Evolutionary conservation across 345 rosid species (phyloP), one percentile per base, ranked within the genome.

Genomic region (Combretum micranthum): DNA sequence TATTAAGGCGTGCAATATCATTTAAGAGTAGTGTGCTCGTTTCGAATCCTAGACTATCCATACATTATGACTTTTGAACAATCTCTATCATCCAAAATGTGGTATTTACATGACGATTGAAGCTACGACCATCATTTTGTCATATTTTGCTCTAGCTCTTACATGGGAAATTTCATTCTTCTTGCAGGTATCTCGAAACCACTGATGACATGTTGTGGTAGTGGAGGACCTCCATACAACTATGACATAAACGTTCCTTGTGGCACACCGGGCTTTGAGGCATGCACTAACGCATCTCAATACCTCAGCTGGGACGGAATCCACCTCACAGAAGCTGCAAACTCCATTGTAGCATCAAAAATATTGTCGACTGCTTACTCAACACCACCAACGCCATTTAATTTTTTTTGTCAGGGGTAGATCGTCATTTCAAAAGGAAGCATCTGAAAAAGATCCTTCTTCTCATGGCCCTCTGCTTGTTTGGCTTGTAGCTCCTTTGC

Each of bases 151-250:
- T 44, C 9, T 21, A 39, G 42, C 20, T 54, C 50, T 12, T 20
- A 44, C 19, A 50, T 20, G 57, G n/a, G 21, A 20, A 2, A 52
- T 14, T 37, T 49, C 19, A 44, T 20, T 22, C 46, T 6, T 47
- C 19, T 20, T 68, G 67, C 72, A 88, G 97, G 90, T 56, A 84
- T 90, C 64, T 62, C 68, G 20, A 87, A 64, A 64, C 87, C 97
- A 14, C 48, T 90, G 59, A 81, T 80, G 87, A 85, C 97, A 0
- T 90, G 97, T 50, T 90, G 97, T 15, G 96, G 97, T 32, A 70
- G 22, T n/a, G 96, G 97, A 60, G 95, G 95, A 15, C 80, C 87
- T 58, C 97, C 97, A 37, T 87, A 87, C 63, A 87, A 90, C 49
- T 90, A 83, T 73, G 61, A 90, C 47, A 74, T 62, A 44, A 72